Conservation (phyloP, 768 basidiomycete species). For the Tephrocybe sp. region DNA sequence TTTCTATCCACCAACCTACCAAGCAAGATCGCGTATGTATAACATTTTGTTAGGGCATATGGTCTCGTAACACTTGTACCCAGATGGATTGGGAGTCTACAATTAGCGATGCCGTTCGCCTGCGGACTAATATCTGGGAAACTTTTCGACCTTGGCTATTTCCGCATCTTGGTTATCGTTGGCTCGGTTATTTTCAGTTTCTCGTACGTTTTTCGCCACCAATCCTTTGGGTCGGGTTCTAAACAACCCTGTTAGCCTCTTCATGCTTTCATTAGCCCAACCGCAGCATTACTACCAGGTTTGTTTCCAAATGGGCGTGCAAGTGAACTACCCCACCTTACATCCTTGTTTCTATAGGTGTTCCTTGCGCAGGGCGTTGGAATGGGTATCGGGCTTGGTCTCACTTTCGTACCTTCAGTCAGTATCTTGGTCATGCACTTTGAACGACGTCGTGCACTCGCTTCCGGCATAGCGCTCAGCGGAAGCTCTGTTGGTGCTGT, state of each 20-base stretch:
- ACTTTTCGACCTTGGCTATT: conserved; percentile 18
- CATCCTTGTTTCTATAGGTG: conserved; percentile 10
- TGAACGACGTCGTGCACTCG: conserved; percentile 31
- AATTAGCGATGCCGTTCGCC: conserved; percentile 20
- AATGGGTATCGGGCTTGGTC: conserved; percentile 35
- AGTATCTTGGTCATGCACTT: conserved; percentile 45
- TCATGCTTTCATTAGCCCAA: conserved; percentile 35
- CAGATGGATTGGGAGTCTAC: conserved; percentile 23
- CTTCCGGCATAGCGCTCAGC: conserved; percentile 40
- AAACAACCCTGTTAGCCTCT: conserved; percentile 19
- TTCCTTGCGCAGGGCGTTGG: conserved; percentile 20
- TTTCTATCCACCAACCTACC: conserved; percentile 4
- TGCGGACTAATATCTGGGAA: conserved; percentile 17
- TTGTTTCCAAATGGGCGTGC: not conserved
- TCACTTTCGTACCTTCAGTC: conserved; percentile 37
- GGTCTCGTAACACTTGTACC: not conserved
- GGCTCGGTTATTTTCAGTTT: conserved; percentile 18
- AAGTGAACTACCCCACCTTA: not conserved
- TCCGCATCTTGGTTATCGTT: conserved; percentile 9
- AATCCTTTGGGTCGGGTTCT: not conserved
- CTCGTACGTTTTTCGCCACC: conserved; percentile 6
- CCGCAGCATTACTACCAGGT: conserved; percentile 32
- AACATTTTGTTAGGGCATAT: not conserved
- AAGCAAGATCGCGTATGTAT: conserved; percentile 13
- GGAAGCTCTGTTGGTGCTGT: conserved; percentile 32